Evolutionary conservation across 108 stramenopile species (phyloP).

Genomic region (Chaetoceros tenuissimus): DNA sequence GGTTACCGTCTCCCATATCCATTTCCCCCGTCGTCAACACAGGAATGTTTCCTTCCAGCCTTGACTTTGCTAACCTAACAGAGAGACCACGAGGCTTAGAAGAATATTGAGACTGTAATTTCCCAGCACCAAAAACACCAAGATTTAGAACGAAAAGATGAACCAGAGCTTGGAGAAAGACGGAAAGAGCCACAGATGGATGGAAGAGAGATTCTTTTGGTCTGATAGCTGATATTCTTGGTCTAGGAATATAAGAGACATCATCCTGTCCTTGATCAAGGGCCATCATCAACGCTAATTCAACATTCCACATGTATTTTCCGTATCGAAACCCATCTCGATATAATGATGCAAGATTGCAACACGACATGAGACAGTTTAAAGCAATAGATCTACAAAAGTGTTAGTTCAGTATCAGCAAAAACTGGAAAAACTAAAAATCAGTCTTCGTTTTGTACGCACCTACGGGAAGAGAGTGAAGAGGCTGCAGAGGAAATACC

Average conservation of each 20-base stretch:
- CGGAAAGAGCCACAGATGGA: constrained; percentile 20
- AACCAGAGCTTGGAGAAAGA: constrained; percentile 30
- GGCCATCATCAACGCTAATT: constrained; percentile 19
- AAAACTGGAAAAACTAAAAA: neutral
- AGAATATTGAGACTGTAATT: constrained; percentile 15
- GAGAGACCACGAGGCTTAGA: neutral
- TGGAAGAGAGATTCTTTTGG: constrained; percentile 39
- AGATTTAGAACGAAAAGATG: constrained; percentile 31
- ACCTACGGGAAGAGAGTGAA: constrained; percentile 10
- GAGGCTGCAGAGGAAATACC: constrained; percentile 51
- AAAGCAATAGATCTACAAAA: constrained; percentile 24
- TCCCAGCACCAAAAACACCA: constrained; percentile 25
- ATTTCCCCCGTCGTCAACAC: neutral
- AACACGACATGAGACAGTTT: constrained; percentile 43
- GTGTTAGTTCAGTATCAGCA: constrained; percentile 1
- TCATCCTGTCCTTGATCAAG: constrained; percentile 20
- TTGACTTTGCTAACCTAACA: neutral
- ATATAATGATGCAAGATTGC: constrained; percentile 45
- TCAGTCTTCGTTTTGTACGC: no score
- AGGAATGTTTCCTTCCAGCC: neutral
- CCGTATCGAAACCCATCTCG: constrained; percentile 58
- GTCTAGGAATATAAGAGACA: constrained; percentile 40
- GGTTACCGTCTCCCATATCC: constrained; percentile 4
- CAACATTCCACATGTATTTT: constrained; percentile 49
- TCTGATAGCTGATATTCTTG: constrained; percentile 29